Conservation (phyloP, 805 yeast genomes). For the Blastobotrys peoriensis region DNA sequence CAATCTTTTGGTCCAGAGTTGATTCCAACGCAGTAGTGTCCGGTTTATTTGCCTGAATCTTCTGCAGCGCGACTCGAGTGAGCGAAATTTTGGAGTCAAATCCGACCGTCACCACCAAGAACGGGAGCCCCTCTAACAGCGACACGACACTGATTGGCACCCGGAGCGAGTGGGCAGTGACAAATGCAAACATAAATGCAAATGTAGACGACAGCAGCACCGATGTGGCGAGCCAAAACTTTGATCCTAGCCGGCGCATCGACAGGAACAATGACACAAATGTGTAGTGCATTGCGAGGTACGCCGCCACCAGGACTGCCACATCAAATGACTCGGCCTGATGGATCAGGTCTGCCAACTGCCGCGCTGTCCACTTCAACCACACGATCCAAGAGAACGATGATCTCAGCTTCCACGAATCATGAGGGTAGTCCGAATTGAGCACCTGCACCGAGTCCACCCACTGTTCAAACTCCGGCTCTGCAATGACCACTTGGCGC, state of each 20-base stretch:
- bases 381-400: constrained; percentile 33
- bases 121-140: constrained; percentile 87
- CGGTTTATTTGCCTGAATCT: constrained; percentile 15
- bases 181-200: constrained; percentile 77
- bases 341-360: constrained; percentile 31
- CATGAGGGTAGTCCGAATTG: constrained; percentile 10
- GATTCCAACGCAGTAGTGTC: background rate
- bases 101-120: constrained; percentile 86
- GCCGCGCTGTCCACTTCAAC: constrained; percentile 29
- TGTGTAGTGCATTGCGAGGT: constrained; percentile 82
- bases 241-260: constrained; percentile 74
- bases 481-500: constrained; percentile 19
- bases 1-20: constrained; percentile 33
- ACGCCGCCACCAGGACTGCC: constrained; percentile 70
- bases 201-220: constrained; percentile 72
- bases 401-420: constrained; percentile 21
- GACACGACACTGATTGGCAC: constrained; percentile 64
- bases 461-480: constrained; percentile 27
- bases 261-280: constrained; percentile 67
- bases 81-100: constrained; percentile 78
- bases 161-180: constrained; percentile 50
- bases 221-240: constrained; percentile 79
- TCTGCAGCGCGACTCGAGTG: constrained; percentile 40
- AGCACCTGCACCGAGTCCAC: constrained; percentile 20
- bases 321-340: constrained; percentile 87